Conservation (phyloP, 768 basidiomycete species). For the Phlebiopsis gigantea region DNA sequence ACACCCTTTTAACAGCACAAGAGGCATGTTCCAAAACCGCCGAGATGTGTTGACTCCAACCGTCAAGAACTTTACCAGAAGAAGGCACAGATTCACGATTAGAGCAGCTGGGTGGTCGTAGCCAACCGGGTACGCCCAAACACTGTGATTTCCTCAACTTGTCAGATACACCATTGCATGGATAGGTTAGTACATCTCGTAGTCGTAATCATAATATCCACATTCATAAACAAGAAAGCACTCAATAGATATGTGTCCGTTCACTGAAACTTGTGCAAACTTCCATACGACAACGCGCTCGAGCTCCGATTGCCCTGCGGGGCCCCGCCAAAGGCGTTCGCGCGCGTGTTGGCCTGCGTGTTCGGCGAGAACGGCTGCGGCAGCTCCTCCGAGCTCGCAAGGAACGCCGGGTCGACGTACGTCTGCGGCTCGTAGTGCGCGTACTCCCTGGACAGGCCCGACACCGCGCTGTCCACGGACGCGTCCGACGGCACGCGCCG, state of each 20-base stretch:
- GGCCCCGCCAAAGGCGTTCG: conserved; percentile 14
- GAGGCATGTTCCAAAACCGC: too few relatives aligned
- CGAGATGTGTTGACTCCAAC: too few relatives aligned
- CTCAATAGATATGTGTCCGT: background rate
- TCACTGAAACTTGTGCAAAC: background rate
- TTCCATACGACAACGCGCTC: conserved; percentile 15
- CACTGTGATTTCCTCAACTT: too few relatives aligned
- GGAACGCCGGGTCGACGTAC: conserved; percentile 24
- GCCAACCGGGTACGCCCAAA: too few relatives aligned
- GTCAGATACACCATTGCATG: too few relatives aligned
- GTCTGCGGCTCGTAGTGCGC: conserved; percentile 19
- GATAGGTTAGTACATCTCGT: background rate
- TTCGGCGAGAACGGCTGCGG: conserved; percentile 18
- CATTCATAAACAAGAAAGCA: background rate
- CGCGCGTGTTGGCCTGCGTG: conserved; percentile 22
- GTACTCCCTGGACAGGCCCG: conserved; percentile 18
- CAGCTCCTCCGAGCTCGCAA: conserved; percentile 25
- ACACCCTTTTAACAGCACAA: too few relatives aligned
- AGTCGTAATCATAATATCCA: background rate
- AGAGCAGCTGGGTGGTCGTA: too few relatives aligned
- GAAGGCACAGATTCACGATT: too few relatives aligned
- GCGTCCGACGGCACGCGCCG: conserved; percentile 19
- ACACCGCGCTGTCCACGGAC: conserved; percentile 18
- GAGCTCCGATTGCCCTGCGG: conserved; percentile 13
- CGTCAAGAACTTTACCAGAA: too few relatives aligned